Evolutionary conservation across 2,329 filamentous ascomycete genomes (phyloP), one percentile per base, ranked within the genome.

Genomic region (Fusarium caatingaense): DNA sequence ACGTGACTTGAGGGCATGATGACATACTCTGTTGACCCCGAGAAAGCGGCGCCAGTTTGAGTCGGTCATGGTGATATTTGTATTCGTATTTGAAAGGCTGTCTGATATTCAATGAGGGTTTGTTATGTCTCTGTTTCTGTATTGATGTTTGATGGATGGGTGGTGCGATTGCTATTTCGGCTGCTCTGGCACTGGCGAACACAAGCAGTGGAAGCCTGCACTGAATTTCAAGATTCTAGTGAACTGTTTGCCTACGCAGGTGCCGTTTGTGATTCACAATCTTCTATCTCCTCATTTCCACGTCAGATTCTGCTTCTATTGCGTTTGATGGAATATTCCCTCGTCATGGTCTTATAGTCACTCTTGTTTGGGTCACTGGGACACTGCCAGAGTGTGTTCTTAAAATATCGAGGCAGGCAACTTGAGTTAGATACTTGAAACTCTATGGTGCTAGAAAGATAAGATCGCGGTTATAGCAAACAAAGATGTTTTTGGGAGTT

Each of bases 21-120:
- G 58, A n/a, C 72, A 75, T 51, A 62, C 58, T 47, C 65, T 74
- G 20, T 60, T 73, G n/a, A 62, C 69, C 28, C 74, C 69, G 8
- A 76, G 63, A 6, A 76, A 70, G 23, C 72, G 73, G 42, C 75
- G 55, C 74, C 74, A 76, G 30, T 60, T 42, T 41, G 67, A 51
- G 15, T 76, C 74, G 21, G 61, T 44, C 74, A 76, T 76, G 8
- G n/a, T 37, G 49, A 13, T 51, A 18, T 50, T 42, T 37, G 6
- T n/a, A 13, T 27, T 25, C 15, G 25, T 20, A 21, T 16, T 40
- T 41, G 18, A 3, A 37, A n/a, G 34, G 6, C 34, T 37, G 20
- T 51, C 21, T 42, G 20, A n/a, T 56, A n/a, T 25, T 32, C 41
- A 45, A 42, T 46, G 7, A 21, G 5, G 12, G 30, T 25, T 18